Evolutionary conservation across 371 early-diverging fungal species (phyloP).

Genomic region (Furculomyces boomerangus): DNA sequence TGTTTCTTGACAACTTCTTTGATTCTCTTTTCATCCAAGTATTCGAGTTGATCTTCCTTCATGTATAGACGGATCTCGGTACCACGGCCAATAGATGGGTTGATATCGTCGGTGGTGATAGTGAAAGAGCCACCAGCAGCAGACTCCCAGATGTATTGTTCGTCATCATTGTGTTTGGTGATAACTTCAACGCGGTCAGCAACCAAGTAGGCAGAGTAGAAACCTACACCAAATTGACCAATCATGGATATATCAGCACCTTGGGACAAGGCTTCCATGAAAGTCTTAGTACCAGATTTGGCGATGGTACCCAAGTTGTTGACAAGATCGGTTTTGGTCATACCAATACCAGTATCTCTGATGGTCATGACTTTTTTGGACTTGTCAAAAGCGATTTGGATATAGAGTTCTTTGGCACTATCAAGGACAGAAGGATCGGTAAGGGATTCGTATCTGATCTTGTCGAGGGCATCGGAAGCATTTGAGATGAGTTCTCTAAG

Average conservation of each 20-base stretch:
- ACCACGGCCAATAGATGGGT: constrained; percentile 67
- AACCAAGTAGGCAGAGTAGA: constrained; percentile 94
- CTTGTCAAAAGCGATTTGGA: constrained; percentile 66
- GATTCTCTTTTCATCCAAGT: constrained; percentile 76
- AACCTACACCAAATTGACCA: constrained; percentile 98
- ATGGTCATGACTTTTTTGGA: constrained; percentile 51
- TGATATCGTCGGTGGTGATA: constrained; percentile 64
- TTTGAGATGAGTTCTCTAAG: constrained; percentile 90
- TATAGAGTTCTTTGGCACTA: constrained; percentile 47
- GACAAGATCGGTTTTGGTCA: constrained; percentile 92
- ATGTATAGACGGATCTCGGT: constrained; percentile 73
- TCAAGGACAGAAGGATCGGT: constrained; percentile 66
- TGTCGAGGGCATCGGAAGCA: constrained; percentile 91
- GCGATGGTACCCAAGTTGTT: constrained; percentile 95
- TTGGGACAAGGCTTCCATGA: constrained; percentile 62
- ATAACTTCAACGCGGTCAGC: constrained; percentile 89
- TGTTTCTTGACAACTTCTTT: constrained; percentile 88
- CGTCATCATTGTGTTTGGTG: constrained; percentile 89
- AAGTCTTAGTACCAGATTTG: constrained; percentile 87
- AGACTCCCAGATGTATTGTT: constrained; percentile 88
- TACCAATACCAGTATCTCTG: constrained; percentile 82
- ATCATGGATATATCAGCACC: constrained; percentile 78
- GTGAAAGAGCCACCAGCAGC: constrained; percentile 84
- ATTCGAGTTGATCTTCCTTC: constrained; percentile 82
- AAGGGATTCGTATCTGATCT: constrained; percentile 69